Evolutionary conservation across 1,139 yeast species (phyloP).

Genomic region (Cylindricascospora bacillispora): DNA sequence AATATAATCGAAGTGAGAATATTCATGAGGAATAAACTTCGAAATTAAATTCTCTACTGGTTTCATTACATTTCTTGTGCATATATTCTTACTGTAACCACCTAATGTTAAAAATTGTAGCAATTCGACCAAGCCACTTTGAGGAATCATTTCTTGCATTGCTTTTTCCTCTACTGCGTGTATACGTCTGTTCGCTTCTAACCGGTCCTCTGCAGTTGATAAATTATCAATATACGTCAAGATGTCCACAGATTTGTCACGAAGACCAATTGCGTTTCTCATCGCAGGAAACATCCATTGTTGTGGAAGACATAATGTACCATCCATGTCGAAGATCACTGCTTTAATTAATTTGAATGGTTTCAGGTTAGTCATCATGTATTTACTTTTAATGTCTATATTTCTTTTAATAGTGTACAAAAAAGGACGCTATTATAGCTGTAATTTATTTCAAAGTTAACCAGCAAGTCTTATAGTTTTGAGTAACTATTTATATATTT

Average conservation of each 20-base stretch:
- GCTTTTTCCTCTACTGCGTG: constrained; percentile 41
- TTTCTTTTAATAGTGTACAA: not conserved
- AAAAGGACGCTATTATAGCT: not conserved
- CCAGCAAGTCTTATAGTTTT: too few relatives aligned
- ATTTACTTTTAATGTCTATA: not conserved
- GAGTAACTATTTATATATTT: too few relatives aligned
- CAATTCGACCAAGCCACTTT: constrained; percentile 31
- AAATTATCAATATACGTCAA: constrained; percentile 35
- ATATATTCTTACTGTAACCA: constrained; percentile 36
- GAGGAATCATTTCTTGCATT: constrained; percentile 45
- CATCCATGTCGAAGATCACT: constrained; percentile 58
- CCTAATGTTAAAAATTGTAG: constrained; percentile 26
- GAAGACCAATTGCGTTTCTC: constrained; percentile 43
- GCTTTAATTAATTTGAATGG: constrained; percentile 29
- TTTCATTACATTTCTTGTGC: constrained; percentile 44
- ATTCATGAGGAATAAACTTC: constrained; percentile 31
- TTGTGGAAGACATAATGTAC: constrained; percentile 52
- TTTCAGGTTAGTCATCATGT: not conserved
- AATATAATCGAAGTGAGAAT: constrained; percentile 33
- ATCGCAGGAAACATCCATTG: constrained; percentile 55
- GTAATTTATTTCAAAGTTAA: too few relatives aligned
- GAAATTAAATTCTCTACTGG: constrained; percentile 36
- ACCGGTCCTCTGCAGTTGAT: constrained; percentile 28
- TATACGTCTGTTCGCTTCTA: constrained; percentile 34
- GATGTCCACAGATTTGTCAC: constrained; percentile 35